phyloP scores from a whole-genome alignment of 495 filamentous ascomycete species.

The Podospora tetraspora region DNA sequence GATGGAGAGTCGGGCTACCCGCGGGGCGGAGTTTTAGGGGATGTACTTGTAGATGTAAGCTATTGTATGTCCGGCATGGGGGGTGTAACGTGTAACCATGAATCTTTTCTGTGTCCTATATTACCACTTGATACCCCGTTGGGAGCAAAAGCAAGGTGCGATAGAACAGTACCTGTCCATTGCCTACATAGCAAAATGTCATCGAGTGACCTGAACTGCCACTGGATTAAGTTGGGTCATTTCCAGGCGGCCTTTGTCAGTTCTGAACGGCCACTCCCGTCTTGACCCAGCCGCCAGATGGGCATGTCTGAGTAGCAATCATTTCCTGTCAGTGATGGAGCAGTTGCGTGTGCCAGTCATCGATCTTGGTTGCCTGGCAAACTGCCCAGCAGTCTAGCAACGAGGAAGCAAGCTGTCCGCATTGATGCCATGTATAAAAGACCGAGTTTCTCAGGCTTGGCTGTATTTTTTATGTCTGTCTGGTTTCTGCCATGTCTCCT shows the following conservation, averaged over 20 bases:
- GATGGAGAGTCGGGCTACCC: constrained; percentile 10
- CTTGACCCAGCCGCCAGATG: background rate
- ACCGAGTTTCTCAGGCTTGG: background rate
- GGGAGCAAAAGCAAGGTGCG: background rate
- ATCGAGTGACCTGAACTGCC: background rate
- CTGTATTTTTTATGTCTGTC: background rate
- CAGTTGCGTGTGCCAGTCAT: background rate
- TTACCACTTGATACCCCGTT: background rate
- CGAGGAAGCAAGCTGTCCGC: background rate
- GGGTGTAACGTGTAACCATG: background rate
- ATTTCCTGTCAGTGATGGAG: background rate
- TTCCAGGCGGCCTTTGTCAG: background rate
- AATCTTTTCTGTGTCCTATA: background rate
- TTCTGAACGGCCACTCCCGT: background rate
- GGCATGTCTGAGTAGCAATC: background rate
- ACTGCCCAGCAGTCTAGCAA: background rate
- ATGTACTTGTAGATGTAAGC: background rate
- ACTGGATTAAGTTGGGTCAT: background rate
- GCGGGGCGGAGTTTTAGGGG: background rate
- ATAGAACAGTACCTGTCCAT: background rate
- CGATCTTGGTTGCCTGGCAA: background rate
- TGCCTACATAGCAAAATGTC: too few relatives aligned
- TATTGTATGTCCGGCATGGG: background rate
- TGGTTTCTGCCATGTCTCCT: background rate
- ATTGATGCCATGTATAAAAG: background rate